Evolutionary conservation across 139 green algal species (phyloP).

Genomic region (Prasinococcaceae sp.): DNA sequence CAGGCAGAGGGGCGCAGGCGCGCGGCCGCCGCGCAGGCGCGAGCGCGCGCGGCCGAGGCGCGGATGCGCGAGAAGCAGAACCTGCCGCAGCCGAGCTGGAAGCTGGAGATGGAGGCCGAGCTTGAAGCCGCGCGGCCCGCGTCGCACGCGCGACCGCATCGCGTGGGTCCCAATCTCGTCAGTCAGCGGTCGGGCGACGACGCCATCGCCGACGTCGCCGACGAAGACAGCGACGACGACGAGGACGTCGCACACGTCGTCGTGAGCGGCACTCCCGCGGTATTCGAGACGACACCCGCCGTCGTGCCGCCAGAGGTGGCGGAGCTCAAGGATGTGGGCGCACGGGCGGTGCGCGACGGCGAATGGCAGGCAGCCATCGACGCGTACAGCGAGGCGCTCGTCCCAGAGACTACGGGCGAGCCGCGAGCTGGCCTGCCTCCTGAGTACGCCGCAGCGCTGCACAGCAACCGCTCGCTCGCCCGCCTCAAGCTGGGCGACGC

Average conservation of each 20-base stretch:
- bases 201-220: not conserved
- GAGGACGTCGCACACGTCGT: not conserved
- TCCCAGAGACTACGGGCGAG: not conserved
- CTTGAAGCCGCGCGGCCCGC: no score
- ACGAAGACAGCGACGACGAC: not conserved
- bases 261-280: not conserved
- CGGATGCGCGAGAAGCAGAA: no score
- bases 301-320: not conserved
- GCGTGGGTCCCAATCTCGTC: no score
- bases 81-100: no score
- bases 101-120: no score
- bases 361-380: not conserved
- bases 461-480: slow-evolving; percentile 24
- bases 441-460: slow-evolving; percentile 6
- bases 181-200: not conserved
- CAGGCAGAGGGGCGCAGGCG: no score
- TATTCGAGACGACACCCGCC: not conserved
- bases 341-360: not conserved
- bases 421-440: not conserved
- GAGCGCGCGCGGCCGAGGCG: no score
- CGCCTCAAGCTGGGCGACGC: slow-evolving; percentile 5
- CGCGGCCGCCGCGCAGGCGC: no score
- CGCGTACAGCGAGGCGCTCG: not conserved
- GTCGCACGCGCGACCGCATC: no score
- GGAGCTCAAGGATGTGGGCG: not conserved